Conservation (phyloP, 2,329 filamentous ascomycete species). For the Cladosporium sp. region DNA sequence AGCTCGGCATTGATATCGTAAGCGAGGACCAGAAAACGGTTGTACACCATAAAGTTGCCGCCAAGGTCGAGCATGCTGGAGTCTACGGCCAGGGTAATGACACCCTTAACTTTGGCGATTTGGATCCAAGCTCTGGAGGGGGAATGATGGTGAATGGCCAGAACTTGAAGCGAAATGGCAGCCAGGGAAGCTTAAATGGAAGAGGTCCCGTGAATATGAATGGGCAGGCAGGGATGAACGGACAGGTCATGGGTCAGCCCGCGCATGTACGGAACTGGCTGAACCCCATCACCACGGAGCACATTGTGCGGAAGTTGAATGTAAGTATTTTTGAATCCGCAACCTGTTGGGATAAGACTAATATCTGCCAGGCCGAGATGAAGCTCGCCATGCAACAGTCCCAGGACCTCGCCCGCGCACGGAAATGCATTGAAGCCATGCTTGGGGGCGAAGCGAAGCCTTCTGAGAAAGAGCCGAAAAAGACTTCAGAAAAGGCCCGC, state of each 20-base stretch:
- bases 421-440: slow-evolving; percentile 72
- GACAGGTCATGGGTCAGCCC: slow-evolving; percentile 60
- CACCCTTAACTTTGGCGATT: slow-evolving; percentile 82
- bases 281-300: slow-evolving; percentile 84
- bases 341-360: background rate
- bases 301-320: slow-evolving; percentile 81
- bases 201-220: slow-evolving; percentile 52
- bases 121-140: slow-evolving; percentile 70
- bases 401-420: slow-evolving; percentile 75
- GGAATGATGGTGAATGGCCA: slow-evolving; percentile 60
- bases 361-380: slow-evolving; percentile 66
- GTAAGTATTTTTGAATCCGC: slow-evolving; percentile 46
- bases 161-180: slow-evolving; percentile 55
- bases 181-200: slow-evolving; percentile 46
- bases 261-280: slow-evolving; percentile 77
- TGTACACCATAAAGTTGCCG: slow-evolving; percentile 95
- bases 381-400: slow-evolving; percentile 81
- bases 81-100: slow-evolving; percentile 69
- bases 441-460: slow-evolving; percentile 60
- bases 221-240: slow-evolving; percentile 51
- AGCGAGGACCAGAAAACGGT: slow-evolving; percentile 98
- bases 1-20: slow-evolving; percentile 96
- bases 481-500: slow-evolving; percentile 39
- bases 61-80: slow-evolving; percentile 92
- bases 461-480: slow-evolving; percentile 41